phyloP scores from a whole-genome alignment of 2,329 filamentous ascomycete genomes.

The Cladosporium colombiae region DNA sequence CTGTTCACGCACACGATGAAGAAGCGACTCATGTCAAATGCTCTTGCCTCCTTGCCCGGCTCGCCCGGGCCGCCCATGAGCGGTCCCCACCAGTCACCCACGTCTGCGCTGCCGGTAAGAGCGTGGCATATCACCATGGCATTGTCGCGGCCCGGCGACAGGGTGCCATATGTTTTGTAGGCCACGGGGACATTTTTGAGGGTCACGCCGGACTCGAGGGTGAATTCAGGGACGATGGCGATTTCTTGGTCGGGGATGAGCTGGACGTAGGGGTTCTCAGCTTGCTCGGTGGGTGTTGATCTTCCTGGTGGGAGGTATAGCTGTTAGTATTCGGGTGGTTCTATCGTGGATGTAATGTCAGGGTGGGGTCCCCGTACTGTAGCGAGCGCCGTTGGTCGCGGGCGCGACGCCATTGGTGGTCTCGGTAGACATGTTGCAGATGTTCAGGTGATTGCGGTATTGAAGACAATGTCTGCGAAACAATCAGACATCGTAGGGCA shows the following conservation, averaged over 20 bases:
- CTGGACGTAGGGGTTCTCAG: constrained; percentile 86
- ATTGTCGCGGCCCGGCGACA: constrained; percentile 60
- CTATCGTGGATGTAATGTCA: background rate
- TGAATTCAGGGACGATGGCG: constrained; percentile 83
- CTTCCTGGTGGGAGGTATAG: constrained; percentile 26
- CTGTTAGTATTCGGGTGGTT: background rate
- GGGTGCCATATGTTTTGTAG: constrained; percentile 62
- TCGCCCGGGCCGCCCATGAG: constrained; percentile 74
- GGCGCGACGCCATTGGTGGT: constrained; percentile 2
- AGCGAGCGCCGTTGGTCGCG: background rate
- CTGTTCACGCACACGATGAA: constrained; percentile 87
- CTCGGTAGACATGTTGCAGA: constrained; percentile 1
- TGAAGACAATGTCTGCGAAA: background rate
- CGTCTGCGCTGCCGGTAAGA: constrained; percentile 80
- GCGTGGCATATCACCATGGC: constrained; percentile 76
- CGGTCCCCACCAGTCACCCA: constrained; percentile 86
- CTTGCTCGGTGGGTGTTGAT: constrained; percentile 54
- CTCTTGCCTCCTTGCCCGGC: constrained; percentile 41
- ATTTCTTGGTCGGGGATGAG: constrained; percentile 88
- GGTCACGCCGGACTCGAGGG: constrained; percentile 85
- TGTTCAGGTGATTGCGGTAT: constrained; percentile 7
- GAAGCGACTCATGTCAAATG: constrained; percentile 80
- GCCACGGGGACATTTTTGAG: constrained; percentile 72
- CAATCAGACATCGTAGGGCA: background rate
- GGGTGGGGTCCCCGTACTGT: constrained; percentile 9